Percentiles rank a stretch among this genome's conserved stretches.
These are phyloP conservation scores for Serendipita sp. DNA, from an alignment of 768 basidiomycete genomes.

Conservation along the genomic window DNA sequence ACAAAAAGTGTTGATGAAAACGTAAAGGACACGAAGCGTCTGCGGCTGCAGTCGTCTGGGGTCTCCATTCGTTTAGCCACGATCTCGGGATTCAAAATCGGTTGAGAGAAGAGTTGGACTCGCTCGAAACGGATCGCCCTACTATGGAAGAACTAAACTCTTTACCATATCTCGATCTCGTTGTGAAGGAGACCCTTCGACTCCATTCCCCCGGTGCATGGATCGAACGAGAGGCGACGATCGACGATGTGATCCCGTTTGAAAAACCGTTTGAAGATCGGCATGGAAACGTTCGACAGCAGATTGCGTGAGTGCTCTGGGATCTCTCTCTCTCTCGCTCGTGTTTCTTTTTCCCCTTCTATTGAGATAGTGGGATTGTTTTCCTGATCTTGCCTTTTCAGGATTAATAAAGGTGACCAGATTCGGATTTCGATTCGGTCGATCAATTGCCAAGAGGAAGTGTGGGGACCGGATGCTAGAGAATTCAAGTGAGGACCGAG, in stretches of 20 bases:
- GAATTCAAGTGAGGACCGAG: conserved; percentile 19
- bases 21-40: background rate
- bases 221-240: conserved; percentile 12
- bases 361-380: background rate
- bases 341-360: background rate
- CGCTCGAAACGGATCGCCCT: background rate
- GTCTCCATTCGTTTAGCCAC: conserved; percentile 1
- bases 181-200: conserved; percentile 14
- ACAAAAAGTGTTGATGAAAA: no score
- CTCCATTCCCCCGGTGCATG: conserved; percentile 12
- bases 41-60: conserved; percentile 2
- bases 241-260: conserved; percentile 17
- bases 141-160: conserved; percentile 11
- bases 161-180: conserved; percentile 14
- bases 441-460: conserved; percentile 18
- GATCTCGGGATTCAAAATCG: background rate
- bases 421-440: conserved; percentile 19
- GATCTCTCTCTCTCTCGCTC: conserved; percentile 5
- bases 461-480: conserved; percentile 25
- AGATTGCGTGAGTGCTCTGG: no score
- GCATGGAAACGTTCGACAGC: background rate
- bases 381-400: conserved; percentile 10
- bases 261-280: background rate
- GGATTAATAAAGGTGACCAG: conserved; percentile 9
- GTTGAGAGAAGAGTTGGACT: conserved; percentile 11